A percentile compares a stretch with the other conserved stretches of the same genome.
phyloP scores from a whole-genome alignment of 495 filamentous ascomycete species.

The Podospora pseudoanserina region DNA sequence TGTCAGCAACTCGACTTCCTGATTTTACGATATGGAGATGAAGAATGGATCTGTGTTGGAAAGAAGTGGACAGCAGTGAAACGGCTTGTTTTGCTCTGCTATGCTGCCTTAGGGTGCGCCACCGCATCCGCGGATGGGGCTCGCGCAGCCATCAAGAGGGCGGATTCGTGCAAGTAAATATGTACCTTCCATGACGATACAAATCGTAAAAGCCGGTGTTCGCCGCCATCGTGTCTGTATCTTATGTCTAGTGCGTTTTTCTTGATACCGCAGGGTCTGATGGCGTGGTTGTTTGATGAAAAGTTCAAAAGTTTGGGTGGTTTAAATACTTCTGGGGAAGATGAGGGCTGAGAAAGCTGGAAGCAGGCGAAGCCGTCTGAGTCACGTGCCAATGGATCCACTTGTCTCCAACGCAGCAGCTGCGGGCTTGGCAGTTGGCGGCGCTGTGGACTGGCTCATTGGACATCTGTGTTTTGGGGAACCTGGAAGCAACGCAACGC shows the following conservation, averaged over 20 bases:
- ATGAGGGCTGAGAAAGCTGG: slow-evolving; percentile 1
- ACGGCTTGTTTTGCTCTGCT: not conserved
- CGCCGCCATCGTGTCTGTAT: slow-evolving; percentile 31
- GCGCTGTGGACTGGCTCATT: not conserved
- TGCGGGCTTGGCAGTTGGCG: slow-evolving; percentile 21
- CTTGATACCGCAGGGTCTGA: not conserved
- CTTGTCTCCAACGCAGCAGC: not conserved
- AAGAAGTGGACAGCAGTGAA: not conserved
- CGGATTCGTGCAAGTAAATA: slow-evolving; percentile 15
- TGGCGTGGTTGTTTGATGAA: slow-evolving; percentile 7
- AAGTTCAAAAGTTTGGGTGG: not conserved
- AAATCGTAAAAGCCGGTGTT: slow-evolving; percentile 81
- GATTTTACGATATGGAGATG: not conserved
- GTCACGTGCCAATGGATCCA: slow-evolving; percentile 14
- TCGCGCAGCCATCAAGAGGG: slow-evolving; percentile 1
- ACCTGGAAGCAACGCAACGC: slow-evolving; percentile 3
- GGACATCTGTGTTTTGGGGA: not conserved
- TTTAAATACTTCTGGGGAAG: slow-evolving; percentile 2
- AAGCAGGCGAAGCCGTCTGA: slow-evolving; percentile 6
- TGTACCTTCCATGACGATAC: slow-evolving; percentile 94
- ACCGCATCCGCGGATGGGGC: not conserved
- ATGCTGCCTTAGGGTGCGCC: not conserved
- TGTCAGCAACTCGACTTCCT: slow-evolving; percentile 15
- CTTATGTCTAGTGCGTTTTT: slow-evolving; percentile 5
- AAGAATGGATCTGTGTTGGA: not conserved